Conservation (phyloP, 2,329 filamentous ascomycete genomes). For the Cephalotrichum gorgonifer region DNA sequence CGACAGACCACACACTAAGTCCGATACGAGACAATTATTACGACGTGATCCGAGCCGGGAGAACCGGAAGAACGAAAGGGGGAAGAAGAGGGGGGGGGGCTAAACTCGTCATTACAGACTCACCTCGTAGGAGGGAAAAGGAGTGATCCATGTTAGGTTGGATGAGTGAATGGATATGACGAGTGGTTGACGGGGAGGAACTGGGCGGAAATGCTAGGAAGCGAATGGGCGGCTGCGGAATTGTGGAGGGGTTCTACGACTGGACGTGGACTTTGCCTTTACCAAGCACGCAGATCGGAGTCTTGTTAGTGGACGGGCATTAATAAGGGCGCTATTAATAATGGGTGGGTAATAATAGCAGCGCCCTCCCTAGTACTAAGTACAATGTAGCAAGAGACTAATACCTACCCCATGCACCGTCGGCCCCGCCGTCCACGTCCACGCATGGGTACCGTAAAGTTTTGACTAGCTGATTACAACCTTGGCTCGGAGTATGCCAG, state of each 20-base stretch:
- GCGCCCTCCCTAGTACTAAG: too few species aligned
- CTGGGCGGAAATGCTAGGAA: not conserved
- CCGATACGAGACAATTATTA: too few species aligned
- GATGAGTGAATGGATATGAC: not conserved
- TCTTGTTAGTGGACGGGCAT: slow-evolving; percentile 2
- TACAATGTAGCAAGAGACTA: not conserved
- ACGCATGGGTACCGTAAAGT: slow-evolving; percentile 1
- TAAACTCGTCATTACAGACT: too few species aligned
- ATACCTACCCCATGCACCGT: not conserved
- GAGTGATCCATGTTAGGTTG: too few species aligned
- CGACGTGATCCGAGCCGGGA: too few species aligned
- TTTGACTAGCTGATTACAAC: slow-evolving; percentile 3
- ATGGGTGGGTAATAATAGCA: too few species aligned
- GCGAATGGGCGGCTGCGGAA: not conserved
- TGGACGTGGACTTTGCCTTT: not conserved
- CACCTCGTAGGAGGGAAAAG: too few species aligned
- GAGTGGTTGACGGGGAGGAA: not conserved
- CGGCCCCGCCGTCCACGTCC: slow-evolving; percentile 1
- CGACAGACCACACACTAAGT: too few species aligned
- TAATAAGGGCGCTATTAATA: too few species aligned
- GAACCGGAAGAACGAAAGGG: too few species aligned
- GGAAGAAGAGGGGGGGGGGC: too few species aligned
- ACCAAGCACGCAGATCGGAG: not conserved
- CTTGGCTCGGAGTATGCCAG: not conserved
- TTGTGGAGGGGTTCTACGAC: not conserved